Conservation (phyloP, 2,329 filamentous ascomycete species). For the Exophiala calicioides region DNA sequence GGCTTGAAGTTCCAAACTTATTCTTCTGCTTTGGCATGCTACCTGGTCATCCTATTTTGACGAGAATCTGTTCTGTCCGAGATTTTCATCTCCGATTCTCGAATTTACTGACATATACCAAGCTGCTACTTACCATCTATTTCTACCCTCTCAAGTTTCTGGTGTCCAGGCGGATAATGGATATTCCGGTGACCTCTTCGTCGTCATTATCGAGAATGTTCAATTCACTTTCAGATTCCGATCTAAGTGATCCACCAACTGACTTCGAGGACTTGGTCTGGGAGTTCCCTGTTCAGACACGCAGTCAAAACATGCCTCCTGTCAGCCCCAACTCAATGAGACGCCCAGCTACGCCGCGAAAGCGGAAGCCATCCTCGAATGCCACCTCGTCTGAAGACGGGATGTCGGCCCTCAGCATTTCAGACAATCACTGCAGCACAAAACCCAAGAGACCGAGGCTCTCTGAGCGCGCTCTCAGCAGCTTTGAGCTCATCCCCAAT, state of each 20-base stretch:
- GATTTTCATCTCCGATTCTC: neutral
- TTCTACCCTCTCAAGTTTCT: no score
- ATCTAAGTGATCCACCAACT: constrained; percentile 21
- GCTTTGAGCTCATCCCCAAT: constrained; percentile 20
- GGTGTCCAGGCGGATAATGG: no score
- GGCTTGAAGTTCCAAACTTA: no score
- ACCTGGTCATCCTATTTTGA: neutral
- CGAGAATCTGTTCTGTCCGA: no score
- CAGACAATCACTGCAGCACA: no score
- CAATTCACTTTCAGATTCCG: constrained; percentile 10
- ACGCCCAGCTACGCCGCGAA: neutral
- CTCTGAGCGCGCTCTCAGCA: neutral
- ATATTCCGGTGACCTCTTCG: constrained; percentile 2
- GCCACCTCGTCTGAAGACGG: no score
- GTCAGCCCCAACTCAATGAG: neutral
- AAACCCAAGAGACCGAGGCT: neutral
- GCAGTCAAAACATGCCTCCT: neutral
- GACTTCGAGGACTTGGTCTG: constrained; percentile 20
- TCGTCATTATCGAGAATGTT: neutral
- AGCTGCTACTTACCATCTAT: no score
- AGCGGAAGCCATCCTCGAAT: constrained; percentile 3
- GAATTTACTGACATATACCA: no score
- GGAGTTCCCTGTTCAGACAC: constrained; percentile 4
- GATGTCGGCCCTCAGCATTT: no score
- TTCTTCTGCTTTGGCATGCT: no score